A percentile compares a stretch with the other conserved stretches of the same genome.
Conservation (phyloP, 768 basidiomycete genomes). For the Kwoniella dendrophila region DNA sequence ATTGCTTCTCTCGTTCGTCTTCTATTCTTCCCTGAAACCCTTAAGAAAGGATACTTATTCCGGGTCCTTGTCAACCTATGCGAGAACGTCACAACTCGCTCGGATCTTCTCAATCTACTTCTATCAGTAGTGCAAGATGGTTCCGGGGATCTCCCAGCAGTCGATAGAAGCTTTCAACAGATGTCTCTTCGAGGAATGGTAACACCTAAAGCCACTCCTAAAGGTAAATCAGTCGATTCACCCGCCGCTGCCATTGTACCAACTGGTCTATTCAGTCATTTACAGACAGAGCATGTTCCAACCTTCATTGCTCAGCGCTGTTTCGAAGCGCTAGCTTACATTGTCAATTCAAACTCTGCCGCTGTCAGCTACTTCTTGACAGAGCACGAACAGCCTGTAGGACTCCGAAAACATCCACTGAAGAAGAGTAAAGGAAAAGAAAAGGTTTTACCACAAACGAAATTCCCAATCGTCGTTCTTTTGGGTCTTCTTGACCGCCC, state of each 20-base stretch:
- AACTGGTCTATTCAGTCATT: constrained; percentile 59
- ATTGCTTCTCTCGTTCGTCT: constrained; percentile 86
- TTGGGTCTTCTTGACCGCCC: constrained; percentile 85
- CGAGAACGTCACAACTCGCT: constrained; percentile 88
- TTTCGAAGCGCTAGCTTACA: constrained; percentile 83
- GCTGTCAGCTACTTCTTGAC: constrained; percentile 92
- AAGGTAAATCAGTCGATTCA: constrained; percentile 55
- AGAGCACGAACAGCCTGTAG: constrained; percentile 87
- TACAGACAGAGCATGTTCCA: constrained; percentile 73
- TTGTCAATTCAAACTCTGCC: constrained; percentile 79
- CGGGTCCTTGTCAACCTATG: constrained; percentile 88
- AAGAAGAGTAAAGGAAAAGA: constrained; percentile 77
- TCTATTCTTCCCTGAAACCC: constrained; percentile 92
- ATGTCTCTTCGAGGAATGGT: constrained; percentile 70
- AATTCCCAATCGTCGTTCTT: constrained; percentile 88
- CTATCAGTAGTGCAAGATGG: constrained; percentile 94
- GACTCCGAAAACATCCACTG: constrained; percentile 58
- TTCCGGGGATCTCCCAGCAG: constrained; percentile 83
- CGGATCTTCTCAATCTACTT: constrained; percentile 89
- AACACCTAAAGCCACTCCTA: constrained; percentile 70
- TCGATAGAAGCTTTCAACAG: constrained; percentile 91
- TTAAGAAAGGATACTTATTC: constrained; percentile 80
- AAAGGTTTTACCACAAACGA: constrained; percentile 68
- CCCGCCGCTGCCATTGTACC: constrained; percentile 58
- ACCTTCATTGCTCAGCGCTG: constrained; percentile 92